Evolutionary conservation across 345 rosid species (phyloP).

Genomic region (Draba incana): DNA sequence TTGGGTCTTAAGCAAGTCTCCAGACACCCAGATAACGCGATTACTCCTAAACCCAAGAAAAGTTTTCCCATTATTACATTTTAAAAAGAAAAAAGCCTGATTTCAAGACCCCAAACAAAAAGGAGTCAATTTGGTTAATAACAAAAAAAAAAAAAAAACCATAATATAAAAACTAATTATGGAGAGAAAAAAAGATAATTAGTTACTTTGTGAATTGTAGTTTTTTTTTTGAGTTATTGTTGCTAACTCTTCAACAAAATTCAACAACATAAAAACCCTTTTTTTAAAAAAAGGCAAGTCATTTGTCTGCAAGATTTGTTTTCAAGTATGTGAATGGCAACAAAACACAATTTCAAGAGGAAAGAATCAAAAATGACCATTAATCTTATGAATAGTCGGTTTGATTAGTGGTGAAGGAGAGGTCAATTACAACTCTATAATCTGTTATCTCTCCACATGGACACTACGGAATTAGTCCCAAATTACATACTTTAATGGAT

Average conservation of each 20-base stretch:
- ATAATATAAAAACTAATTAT: no score
- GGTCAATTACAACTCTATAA: conserved; percentile 26
- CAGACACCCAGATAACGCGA: conserved; percentile 8
- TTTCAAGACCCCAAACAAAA: neutral
- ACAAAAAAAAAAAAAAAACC: no score
- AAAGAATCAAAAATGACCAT: conserved; percentile 31
- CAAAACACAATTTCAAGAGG: neutral
- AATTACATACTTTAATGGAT: conserved; percentile 28
- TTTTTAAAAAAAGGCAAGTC: neutral
- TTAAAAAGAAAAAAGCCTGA: neutral
- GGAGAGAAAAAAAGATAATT: no score
- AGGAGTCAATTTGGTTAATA: no score
- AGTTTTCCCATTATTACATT: conserved; percentile 17
- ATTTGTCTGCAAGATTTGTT: conserved; percentile 10
- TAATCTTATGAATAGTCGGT: conserved; percentile 33
- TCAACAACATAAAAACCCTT: no score
- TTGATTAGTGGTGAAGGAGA: conserved; percentile 32
- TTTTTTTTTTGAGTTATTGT: no score
- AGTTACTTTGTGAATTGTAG: no score
- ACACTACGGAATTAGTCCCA: conserved; percentile 28
- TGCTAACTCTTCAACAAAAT: no score
- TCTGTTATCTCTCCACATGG: conserved; percentile 36
- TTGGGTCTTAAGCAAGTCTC: conserved; percentile 3
- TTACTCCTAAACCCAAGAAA: conserved; percentile 10
- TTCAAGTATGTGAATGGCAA: conserved; percentile 24